phyloP scores from a whole-genome alignment of 2,329 filamentous ascomycete species.

The Purpureocillium takamizusanense region DNA sequence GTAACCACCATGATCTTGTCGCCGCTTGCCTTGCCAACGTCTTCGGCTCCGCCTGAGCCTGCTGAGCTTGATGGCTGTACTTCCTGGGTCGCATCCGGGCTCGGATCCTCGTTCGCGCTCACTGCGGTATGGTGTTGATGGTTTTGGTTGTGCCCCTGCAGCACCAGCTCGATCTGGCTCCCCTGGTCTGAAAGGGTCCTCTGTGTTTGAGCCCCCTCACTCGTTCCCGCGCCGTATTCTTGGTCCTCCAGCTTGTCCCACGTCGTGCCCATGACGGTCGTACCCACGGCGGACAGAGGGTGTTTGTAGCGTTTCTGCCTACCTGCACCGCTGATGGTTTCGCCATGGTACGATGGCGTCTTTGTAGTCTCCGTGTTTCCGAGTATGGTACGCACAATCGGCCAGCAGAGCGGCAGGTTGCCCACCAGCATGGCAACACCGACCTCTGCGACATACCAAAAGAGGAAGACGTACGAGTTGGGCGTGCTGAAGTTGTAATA shows the following conservation, averaged over 20 bases:
- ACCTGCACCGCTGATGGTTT: constrained; percentile 8
- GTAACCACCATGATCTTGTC: constrained; percentile 18
- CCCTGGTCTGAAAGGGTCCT: constrained; percentile 9
- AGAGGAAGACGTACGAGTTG: constrained; percentile 46
- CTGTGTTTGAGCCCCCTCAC: neutral
- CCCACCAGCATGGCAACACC: constrained; percentile 51
- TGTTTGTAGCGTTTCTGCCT: constrained; percentile 6
- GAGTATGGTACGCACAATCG: constrained; percentile 37
- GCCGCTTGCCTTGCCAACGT: neutral
- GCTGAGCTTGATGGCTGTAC: constrained; percentile 5
- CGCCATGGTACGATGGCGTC: constrained; percentile 13
- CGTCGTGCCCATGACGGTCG: constrained; percentile 12
- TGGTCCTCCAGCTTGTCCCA: constrained; percentile 22
- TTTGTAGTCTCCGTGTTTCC: constrained; percentile 13
- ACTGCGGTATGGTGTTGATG: constrained; percentile 8
- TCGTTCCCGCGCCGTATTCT: constrained; percentile 4
- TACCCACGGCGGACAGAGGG: constrained; percentile 5
- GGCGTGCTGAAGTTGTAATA: constrained; percentile 51
- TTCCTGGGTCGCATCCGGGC: constrained; percentile 1
- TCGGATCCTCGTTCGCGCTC: constrained; percentile 3
- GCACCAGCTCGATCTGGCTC: constrained; percentile 20
- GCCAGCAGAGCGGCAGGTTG: constrained; percentile 52
- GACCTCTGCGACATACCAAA: constrained; percentile 52
- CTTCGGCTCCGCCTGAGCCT: constrained; percentile 2
- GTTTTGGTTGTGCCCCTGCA: constrained; percentile 6